Evolutionary conservation across 225 moss, liverwort and hornwort species (phyloP).

Genomic region (Sphagnum tenellum): DNA sequence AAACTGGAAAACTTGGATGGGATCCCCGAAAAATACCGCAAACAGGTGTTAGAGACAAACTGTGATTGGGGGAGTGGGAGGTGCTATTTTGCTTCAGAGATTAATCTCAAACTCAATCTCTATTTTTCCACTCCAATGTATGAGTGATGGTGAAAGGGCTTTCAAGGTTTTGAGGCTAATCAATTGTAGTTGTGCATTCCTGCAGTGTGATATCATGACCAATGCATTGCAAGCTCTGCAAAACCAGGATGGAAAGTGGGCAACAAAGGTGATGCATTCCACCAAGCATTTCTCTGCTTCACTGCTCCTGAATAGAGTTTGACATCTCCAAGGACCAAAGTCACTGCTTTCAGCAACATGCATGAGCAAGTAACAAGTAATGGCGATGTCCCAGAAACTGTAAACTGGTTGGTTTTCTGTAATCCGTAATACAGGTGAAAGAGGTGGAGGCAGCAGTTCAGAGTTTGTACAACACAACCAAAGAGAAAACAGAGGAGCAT

Average conservation of each 20-base stretch:
- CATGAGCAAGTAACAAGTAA: no score
- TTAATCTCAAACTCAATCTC: no score
- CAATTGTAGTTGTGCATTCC: no score
- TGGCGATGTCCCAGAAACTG: no score
- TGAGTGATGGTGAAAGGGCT: no score
- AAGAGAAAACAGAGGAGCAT: slow-evolving; percentile 43
- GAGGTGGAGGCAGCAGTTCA: slow-evolving; percentile 42
- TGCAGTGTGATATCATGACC: slow-evolving; percentile 65
- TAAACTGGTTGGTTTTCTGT: no score
- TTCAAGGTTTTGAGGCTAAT: no score
- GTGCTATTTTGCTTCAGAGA: no score
- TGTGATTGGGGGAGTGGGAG: neutral
- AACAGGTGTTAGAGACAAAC: slow-evolving; percentile 35
- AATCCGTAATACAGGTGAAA: slow-evolving; percentile 22
- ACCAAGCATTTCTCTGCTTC: neutral
- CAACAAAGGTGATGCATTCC: slow-evolving; percentile 35
- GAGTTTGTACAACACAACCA: slow-evolving; percentile 26
- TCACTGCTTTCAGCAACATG: no score
- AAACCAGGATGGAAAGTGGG: slow-evolving; percentile 52
- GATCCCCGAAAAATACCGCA: slow-evolving; percentile 50
- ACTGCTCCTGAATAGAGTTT: no score
- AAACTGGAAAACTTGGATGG: slow-evolving; percentile 34
- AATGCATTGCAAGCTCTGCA: slow-evolving; percentile 48
- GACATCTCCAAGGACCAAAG: no score
- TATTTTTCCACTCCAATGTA: no score